Evolutionary conservation across 768 basidiomycete genomes (phyloP).

Genomic region (Postia placenta): DNA sequence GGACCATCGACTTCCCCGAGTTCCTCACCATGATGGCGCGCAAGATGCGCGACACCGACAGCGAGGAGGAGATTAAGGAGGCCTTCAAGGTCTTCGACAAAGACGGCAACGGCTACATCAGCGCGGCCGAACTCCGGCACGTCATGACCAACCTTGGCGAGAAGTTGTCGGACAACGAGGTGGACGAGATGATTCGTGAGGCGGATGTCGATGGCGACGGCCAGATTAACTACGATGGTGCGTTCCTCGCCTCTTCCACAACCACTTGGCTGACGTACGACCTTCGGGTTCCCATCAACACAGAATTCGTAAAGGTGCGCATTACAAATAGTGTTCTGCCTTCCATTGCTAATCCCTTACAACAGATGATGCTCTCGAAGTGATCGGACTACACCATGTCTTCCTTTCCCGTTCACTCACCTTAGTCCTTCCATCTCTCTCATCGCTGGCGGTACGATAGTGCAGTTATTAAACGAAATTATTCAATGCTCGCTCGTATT

Average conservation of each 20-base stretch:
- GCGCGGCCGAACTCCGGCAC: slow-evolving; percentile 76
- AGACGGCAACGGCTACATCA: slow-evolving; percentile 90
- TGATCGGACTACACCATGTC: slow-evolving; percentile 25
- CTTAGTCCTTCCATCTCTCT: not conserved
- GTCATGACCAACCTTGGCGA: slow-evolving; percentile 95
- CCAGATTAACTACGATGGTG: slow-evolving; percentile 86
- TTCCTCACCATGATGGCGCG: slow-evolving; percentile 82
- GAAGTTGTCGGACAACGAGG: slow-evolving; percentile 81
- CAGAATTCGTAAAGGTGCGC: slow-evolving; percentile 74
- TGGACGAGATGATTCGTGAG: slow-evolving; percentile 96
- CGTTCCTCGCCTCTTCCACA: slow-evolving; percentile 16
- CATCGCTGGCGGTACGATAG: slow-evolving; percentile 5
- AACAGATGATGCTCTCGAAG: slow-evolving; percentile 72
- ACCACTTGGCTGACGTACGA: slow-evolving; percentile 3
- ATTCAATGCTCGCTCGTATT: too few species aligned
- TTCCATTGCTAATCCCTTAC: slow-evolving; percentile 10
- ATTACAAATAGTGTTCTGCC: not conserved
- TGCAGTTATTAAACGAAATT: not conserved
- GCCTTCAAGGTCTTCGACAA: slow-evolving; percentile 98
- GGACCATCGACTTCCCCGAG: slow-evolving; percentile 77
- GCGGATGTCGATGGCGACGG: slow-evolving; percentile 93
- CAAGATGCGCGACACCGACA: slow-evolving; percentile 89
- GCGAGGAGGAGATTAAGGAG: slow-evolving; percentile 92
- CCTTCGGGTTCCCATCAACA: not conserved
- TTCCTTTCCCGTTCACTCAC: not conserved